These are phyloP conservation scores for Wickerhamomyces subpelliculosus DNA, from an alignment of 805 yeast genomes.

Conservation along the genomic window DNA sequence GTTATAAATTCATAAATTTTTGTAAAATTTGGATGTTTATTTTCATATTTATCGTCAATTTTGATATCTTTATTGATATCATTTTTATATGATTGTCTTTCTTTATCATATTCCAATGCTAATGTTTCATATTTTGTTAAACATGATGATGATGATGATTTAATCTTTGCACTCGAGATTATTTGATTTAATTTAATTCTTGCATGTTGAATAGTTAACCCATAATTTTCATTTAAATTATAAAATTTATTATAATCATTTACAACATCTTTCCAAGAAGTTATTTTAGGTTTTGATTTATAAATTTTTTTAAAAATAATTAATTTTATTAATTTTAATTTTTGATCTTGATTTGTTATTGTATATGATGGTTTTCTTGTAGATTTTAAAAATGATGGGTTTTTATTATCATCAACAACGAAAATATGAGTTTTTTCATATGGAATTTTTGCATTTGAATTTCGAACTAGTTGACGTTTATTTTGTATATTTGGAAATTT, in stretches of 20 bases:
- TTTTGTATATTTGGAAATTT: no score
- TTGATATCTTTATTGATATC: not conserved
- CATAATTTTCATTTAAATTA: not conserved
- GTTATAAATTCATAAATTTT: not conserved
- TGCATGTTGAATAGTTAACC: slow-evolving; percentile 4
- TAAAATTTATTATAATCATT: not conserved
- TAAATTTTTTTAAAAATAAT: not conserved
- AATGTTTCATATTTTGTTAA: not conserved
- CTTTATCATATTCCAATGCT: not conserved
- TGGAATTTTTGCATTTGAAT: not conserved
- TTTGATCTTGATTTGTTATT: not conserved
- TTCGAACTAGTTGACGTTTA: not conserved
- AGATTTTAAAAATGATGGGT: not conserved
- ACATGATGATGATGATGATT: not conserved
- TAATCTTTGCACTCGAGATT: not conserved
- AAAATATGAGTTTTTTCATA: not conserved
- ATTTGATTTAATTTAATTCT: slow-evolving; percentile 1
- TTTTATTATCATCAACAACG: not conserved
- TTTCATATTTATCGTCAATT: not conserved
- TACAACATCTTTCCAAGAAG: slow-evolving; percentile 1
- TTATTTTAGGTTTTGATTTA: not conserved
- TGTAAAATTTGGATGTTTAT: not conserved
- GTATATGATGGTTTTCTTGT: slow-evolving; percentile 4
- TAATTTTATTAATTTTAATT: not conserved
- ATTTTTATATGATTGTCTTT: not conserved